Evolutionary conservation across 495 filamentous ascomycete species (phyloP).

Genomic region (Daldinia bambusicola): DNA sequence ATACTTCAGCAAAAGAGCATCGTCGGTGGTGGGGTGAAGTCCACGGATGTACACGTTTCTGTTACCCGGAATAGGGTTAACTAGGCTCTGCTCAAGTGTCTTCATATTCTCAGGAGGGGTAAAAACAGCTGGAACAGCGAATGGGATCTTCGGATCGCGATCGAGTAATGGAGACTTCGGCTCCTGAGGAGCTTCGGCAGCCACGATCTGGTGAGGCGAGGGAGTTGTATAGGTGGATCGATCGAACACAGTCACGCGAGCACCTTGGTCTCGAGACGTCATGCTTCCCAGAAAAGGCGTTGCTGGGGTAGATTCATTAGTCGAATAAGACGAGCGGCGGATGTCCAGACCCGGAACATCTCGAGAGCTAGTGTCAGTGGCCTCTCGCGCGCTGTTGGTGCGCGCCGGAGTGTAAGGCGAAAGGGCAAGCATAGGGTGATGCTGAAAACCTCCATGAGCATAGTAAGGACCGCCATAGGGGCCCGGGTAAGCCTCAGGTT

Average conservation of each 20-base stretch:
- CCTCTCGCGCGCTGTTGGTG: constrained; percentile 51
- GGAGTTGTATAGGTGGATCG: constrained; percentile 71
- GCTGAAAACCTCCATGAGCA: constrained; percentile 36
- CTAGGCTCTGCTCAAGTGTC: constrained; percentile 88
- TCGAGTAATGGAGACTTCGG: constrained; percentile 70
- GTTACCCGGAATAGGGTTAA: constrained; percentile 87
- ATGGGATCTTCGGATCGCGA: constrained; percentile 83
- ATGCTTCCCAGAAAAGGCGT: constrained; percentile 68
- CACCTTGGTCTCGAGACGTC: constrained; percentile 60
- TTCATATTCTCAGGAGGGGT: constrained; percentile 76
- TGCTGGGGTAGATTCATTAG: constrained; percentile 72
- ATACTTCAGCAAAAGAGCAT: constrained; percentile 85
- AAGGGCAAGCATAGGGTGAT: constrained; percentile 48
- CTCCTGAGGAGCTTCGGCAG: constrained; percentile 52
- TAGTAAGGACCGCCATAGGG: constrained; percentile 36
- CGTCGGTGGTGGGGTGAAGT: constrained; percentile 91
- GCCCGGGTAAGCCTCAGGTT: constrained; percentile 36
- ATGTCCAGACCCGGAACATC: constrained; percentile 69
- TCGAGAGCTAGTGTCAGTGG: constrained; percentile 52
- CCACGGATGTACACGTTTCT: constrained; percentile 97
- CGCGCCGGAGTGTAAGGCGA: constrained; percentile 63
- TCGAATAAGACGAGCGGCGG: constrained; percentile 73
- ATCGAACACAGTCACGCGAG: constrained; percentile 66
- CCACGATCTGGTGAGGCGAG: constrained; percentile 69
- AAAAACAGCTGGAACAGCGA: constrained; percentile 86